Evolutionary conservation across 306 rosid genomes (phyloP).

Genomic region (Casuarina cunninghamiana): DNA sequence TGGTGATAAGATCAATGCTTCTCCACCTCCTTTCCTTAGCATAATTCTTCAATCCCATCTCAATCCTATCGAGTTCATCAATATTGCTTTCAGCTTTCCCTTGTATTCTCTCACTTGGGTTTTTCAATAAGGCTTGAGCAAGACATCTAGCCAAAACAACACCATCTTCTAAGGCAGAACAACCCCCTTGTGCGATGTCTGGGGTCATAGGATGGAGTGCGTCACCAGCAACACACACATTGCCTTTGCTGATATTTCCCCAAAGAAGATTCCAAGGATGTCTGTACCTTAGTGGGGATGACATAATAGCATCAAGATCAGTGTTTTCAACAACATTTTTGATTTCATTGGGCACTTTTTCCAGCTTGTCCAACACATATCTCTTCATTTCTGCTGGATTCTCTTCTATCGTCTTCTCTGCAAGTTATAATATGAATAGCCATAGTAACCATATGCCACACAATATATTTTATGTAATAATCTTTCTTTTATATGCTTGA

Average conservation of each 20-base stretch:
- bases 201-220: too few species aligned
- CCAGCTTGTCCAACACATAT: background rate
- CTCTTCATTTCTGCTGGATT: conserved; percentile 26
- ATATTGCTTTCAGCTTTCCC: too few species aligned
- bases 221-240: too few species aligned
- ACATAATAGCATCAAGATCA: background rate
- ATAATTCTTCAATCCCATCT: background rate
- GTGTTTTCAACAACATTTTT: background rate
- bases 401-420: conserved; percentile 45
- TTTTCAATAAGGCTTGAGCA: too few species aligned
- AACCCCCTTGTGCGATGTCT: too few species aligned
- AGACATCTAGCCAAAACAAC: too few species aligned
- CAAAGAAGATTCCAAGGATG: background rate
- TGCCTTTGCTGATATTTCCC: too few species aligned
- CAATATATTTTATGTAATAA: background rate
- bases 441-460: background rate
- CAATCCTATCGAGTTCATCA: background rate
- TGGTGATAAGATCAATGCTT: background rate
- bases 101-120: too few species aligned
- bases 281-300: background rate
- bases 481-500: too few species aligned
- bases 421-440: background rate
- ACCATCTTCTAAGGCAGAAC: too few species aligned
- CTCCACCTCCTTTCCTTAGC: background rate
- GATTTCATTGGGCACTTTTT: background rate